Evolutionary conservation across 306 rosid genomes (phyloP).

Genomic region (Gastrolobium bilobum): DNA sequence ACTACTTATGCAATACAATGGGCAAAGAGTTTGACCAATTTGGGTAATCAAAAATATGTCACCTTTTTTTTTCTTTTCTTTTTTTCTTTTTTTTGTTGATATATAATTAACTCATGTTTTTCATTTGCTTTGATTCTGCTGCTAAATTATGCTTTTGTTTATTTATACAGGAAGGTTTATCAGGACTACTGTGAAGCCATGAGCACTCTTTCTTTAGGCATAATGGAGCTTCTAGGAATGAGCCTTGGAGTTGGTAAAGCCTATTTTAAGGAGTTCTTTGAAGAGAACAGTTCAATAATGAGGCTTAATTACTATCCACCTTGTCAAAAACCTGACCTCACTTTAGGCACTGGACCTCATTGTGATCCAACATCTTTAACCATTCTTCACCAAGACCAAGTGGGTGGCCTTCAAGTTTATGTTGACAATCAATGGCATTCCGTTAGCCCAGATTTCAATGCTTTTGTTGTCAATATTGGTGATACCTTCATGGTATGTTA

Average conservation of each 20-base stretch:
- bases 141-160: slow-evolving; percentile 1
- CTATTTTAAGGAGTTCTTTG: slow-evolving; percentile 77
- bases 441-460: slow-evolving; percentile 74
- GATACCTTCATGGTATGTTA: slow-evolving; percentile 93
- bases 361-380: slow-evolving; percentile 98
- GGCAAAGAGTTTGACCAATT: slow-evolving; percentile 71
- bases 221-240: slow-evolving; percentile 95
- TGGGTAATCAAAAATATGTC: slow-evolving; percentile 62
- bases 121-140: not conserved
- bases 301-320: slow-evolving; percentile 96
- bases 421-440: slow-evolving; percentile 89
- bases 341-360: slow-evolving; percentile 99
- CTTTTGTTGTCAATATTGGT: slow-evolving; percentile 94
- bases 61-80: not conserved
- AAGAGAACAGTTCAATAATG: slow-evolving; percentile 90
- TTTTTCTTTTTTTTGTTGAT: not conserved
- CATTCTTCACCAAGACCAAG: slow-evolving; percentile 93
- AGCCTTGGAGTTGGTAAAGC: slow-evolving; percentile 79
- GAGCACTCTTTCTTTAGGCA: slow-evolving; percentile 83
- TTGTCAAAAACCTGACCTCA: slow-evolving; percentile 87
- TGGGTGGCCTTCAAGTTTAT: slow-evolving; percentile 89
- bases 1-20: slow-evolving; percentile 63
- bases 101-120: not conserved
- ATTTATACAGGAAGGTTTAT: slow-evolving; percentile 67
- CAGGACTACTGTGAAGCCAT: slow-evolving; percentile 85